phyloP scores from a whole-genome alignment of 2,329 filamentous ascomycete genomes.

The Cladophialophora psammophila region DNA sequence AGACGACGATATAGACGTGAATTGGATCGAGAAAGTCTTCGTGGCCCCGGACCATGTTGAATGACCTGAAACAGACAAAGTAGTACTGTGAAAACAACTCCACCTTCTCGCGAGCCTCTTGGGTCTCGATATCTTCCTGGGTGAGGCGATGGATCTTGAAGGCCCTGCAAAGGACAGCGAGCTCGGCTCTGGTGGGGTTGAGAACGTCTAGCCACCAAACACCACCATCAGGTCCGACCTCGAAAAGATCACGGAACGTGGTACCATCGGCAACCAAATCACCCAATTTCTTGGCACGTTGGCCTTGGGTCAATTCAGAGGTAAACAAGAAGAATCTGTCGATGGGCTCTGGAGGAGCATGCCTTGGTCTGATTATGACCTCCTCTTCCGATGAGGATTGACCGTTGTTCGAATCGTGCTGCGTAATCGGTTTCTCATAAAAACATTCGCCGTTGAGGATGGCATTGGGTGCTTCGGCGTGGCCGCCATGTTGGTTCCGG shows the following conservation, averaged over 20 bases:
- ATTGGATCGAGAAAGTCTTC: constrained; percentile 90
- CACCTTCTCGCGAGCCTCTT: constrained; percentile 97
- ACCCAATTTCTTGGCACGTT: constrained; percentile 87
- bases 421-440: constrained; percentile 41
- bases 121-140: constrained; percentile 92
- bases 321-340: constrained; percentile 98
- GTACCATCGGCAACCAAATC: constrained; percentile 90
- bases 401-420: constrained; percentile 24
- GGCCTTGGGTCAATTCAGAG: constrained; percentile 89
- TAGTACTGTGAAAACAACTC: constrained; percentile 98
- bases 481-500: constrained; percentile 50
- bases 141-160: constrained; percentile 96
- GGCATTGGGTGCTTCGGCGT: constrained; percentile 48
- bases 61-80: constrained; percentile 96
- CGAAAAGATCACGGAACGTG: constrained; percentile 86
- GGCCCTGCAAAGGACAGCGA: constrained; percentile 86
- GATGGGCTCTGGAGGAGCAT: constrained; percentile 55
- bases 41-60: constrained; percentile 80
- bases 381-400: constrained; percentile 60
- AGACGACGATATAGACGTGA: constrained; percentile 96
- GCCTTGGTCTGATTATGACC: constrained; percentile 28
- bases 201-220: constrained; percentile 99
- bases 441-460: constrained; percentile 40
- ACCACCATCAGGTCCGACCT: constrained; percentile 72
- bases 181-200: constrained; percentile 86